Base-by-base conservation (phyloP, 192 early-diverging fungal species). In the Neocallimastix lanati region DNA sequence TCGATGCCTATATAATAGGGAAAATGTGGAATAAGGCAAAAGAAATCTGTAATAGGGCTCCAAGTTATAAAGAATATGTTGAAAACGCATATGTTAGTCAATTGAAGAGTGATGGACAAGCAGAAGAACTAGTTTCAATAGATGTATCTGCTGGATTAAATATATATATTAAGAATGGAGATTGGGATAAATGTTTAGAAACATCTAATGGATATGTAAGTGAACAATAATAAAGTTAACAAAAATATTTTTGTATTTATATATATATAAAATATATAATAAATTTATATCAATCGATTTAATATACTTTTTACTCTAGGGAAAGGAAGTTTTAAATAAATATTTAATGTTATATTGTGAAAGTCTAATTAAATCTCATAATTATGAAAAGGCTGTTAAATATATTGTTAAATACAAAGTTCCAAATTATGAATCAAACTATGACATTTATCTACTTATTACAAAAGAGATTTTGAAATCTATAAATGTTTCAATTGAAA, bases 151-250 rank as follows among this genome's bases (percentile, higher is more conserved):
- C 89, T 12, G 90, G 86, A 29, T 79, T 91, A 77, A 88, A 91
- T 79, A 78, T 89, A 78, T 88, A 83, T 78, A 87, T 85, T 4
- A 85, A 89, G 77, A 78, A 82, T 28, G 90, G 89, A 7, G 86
- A 91, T 27, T 91, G 90, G 90, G 90, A 90, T 30, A 86, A 86
- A 78, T 91, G 90, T 81, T 79, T 91, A 28, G 88, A 89, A 28
- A 87, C 81, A 21, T 88, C 90, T 1, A 29, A 85, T 27, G 28
- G 30, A 28, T 82, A 85, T 80, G 84, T 79, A 84, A 28, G 81
- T 33, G 3, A 33, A 33, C 11, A 33, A 33, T 33, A 33, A n/a
- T n/a, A n/a, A n/a, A n/a, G n/a, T n/a, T n/a, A n/a, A n/a, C n/a
- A n/a, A n/a, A n/a, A n/a, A n/a, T n/a, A n/a, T n/a, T n/a, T n/a